Base-by-base conservation (phyloP, 192 early-diverging fungal genomes). In the Kickxella alabastrina region DNA sequence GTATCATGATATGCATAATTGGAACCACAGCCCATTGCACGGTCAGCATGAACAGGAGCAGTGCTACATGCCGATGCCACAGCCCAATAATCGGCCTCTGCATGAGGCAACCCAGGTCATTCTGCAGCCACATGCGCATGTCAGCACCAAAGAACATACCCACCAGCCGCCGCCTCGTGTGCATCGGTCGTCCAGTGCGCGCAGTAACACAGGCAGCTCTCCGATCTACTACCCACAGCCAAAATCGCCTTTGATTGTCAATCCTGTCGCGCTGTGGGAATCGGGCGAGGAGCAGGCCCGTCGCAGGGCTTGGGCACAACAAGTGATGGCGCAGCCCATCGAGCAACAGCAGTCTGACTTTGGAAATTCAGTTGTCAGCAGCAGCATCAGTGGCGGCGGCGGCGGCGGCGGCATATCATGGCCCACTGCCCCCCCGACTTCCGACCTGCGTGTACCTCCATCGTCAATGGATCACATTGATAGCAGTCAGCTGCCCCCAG, bases 241-340 rank as follows among this genome's bases (percentile, higher is more conserved):
- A 42, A 68, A 61, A 36, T 68, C 72, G 31, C 72, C 72, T 14
- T 55, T 68, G 27, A 36, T 69, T 17, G 74, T 77, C 49, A 77
- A 77, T 38, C 74, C 74, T n/a, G 74, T 70, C 8, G 74, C 74
- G 15, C 52, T 77, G 12, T 77, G 74, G 74, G 74, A 77, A 34
- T 77, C 74, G 7, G 52, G 44, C 29, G 59, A 70, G 49, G 66
- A 77, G 34, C 74, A 77, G 49, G 59, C 55, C 6, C 62, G 52
- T 9, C 66, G 74, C 17, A 26, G 72, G 25, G 72, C 65, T 10
- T 75, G 72, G 72, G 72, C 65, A 0, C 59, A 75, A 49, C 72
- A 57, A 5, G 46, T 68, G 3, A 32, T 37, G 17, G 48, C 23
- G 7, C 49, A 54, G 1, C 35, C 28, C 1, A 43, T 36, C 6